These are phyloP conservation scores for Microstroma glucosiphilum DNA, from an alignment of 1,284 basidiomycete genomes.

Conservation along the genomic window DNA sequence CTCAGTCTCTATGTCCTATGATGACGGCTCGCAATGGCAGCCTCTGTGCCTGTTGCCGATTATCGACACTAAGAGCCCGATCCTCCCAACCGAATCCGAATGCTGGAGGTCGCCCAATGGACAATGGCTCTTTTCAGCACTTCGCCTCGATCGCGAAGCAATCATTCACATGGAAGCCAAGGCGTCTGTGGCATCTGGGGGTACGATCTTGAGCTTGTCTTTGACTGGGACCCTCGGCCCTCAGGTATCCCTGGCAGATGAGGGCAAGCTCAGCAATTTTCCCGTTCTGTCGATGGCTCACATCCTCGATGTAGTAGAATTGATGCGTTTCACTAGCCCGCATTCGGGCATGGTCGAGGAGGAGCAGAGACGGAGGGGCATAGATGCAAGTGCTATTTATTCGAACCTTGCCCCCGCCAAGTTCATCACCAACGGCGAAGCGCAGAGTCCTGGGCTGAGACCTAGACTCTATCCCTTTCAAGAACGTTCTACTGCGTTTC, in stretches of 20 bases:
- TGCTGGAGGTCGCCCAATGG: background rate
- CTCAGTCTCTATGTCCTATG: background rate
- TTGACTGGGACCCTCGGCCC: background rate
- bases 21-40: background rate
- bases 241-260: background rate
- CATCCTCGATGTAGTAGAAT: background rate
- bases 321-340: background rate
- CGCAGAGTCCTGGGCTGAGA: conserved; percentile 19
- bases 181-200: background rate
- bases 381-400: conserved; percentile 4
- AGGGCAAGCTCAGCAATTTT: background rate
- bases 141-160: background rate
- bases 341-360: background rate
- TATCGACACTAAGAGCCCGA: background rate
- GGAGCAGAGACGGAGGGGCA: conserved; percentile 4
- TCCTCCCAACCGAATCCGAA: background rate
- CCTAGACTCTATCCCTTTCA: conserved; percentile 43
- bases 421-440: conserved; percentile 15
- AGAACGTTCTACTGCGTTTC: conserved; percentile 31
- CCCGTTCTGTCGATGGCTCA: background rate
- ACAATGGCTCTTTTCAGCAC: background rate
- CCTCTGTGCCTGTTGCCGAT: background rate
- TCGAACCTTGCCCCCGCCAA: background rate
- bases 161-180: background rate
- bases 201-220: background rate